Evolutionary conservation across 345 rosid species (phyloP), one percentile per base, ranked within the genome.

Genomic region (Acer negundo): DNA sequence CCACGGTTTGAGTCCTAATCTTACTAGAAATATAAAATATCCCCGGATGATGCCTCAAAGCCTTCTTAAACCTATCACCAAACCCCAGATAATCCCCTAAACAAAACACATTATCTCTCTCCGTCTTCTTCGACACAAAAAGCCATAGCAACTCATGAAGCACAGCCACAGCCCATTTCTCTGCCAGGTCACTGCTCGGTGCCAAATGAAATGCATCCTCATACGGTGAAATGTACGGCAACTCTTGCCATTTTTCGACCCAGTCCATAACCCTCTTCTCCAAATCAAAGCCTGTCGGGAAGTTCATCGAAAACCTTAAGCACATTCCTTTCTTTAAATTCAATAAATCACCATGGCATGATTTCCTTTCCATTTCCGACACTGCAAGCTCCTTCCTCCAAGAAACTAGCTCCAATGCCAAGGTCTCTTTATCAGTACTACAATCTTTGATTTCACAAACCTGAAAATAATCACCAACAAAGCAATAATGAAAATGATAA

Each of bases 211-310:
- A 87, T 0, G 90, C 93, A 69, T 88, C 81, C 75, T 87, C 91
- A 28, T 90, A 94, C 1, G 97, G 95, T 0, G 98, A 94, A 40
- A 91, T 80, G 83, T 91, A 93, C 0, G 97, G 98, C 80, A 93
- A 84, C 47, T 85, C 80, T 75, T 93, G 98, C 97, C 95, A 94
- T 42, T 84, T 74, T 1, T 90, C 92, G 6, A 93, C 86, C 98
- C 98, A 95, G 78, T 89, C 80, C 68, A 62, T 86, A 13, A 93
- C 87, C 31, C 83, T 86, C 76, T 89, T 90, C 81, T 85, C 82
- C 62, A 94, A 83, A 63, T 86, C 90, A 35, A 89, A 91, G 58
- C 98, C 98, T 53, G 70, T 87, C 2, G 98, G 97, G 76, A 86
- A 93, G 81, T 86, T 87, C 89, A 93, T 89, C 73, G 83, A 72